A percentile compares a stretch with the other conserved stretches of the same genome.
phyloP scores from a whole-genome alignment of 2,329 filamentous ascomycete species.

The Aureobasidium sp. region DNA sequence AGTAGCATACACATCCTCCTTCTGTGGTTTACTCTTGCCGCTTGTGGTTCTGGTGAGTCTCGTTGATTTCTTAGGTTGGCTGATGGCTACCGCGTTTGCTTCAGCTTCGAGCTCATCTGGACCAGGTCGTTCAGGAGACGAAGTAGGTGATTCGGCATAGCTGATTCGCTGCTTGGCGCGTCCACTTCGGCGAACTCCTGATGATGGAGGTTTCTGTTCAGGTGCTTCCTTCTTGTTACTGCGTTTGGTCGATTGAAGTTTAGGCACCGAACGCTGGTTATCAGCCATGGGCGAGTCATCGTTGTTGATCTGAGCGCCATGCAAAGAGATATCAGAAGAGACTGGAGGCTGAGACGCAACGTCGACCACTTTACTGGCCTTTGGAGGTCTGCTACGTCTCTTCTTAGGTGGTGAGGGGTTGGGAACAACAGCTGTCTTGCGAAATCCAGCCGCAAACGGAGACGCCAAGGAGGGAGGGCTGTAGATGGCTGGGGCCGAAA shows the following conservation, averaged over 20 bases:
- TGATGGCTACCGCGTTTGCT: too few species aligned
- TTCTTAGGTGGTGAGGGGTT: not conserved
- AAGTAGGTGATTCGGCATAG: slow-evolving; percentile 1
- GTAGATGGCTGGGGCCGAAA: not conserved
- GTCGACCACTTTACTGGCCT: not conserved
- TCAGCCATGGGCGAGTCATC: not conserved
- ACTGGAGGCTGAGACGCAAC: too few species aligned
- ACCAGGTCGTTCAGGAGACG: not conserved
- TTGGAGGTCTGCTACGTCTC: slow-evolving; percentile 4
- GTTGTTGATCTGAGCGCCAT: not conserved
- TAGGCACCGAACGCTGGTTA: not conserved
- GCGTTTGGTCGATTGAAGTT: not conserved
- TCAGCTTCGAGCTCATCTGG: not conserved
- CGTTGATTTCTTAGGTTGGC: not conserved
- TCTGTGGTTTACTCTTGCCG: slow-evolving; percentile 9
- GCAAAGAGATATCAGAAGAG: too few species aligned
- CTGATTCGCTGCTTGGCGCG: slow-evolving; percentile 5
- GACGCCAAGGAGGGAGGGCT: not conserved
- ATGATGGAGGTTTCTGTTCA: not conserved
- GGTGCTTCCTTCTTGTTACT: not conserved
- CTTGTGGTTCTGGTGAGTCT: not conserved
- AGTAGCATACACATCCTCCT: slow-evolving; percentile 16
- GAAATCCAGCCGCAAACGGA: not conserved
- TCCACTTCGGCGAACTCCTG: slow-evolving; percentile 6
- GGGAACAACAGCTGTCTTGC: not conserved